These are phyloP conservation scores for Fusarium sp. DNA, from an alignment of 2,329 filamentous ascomycete species.

Conservation along the genomic window DNA sequence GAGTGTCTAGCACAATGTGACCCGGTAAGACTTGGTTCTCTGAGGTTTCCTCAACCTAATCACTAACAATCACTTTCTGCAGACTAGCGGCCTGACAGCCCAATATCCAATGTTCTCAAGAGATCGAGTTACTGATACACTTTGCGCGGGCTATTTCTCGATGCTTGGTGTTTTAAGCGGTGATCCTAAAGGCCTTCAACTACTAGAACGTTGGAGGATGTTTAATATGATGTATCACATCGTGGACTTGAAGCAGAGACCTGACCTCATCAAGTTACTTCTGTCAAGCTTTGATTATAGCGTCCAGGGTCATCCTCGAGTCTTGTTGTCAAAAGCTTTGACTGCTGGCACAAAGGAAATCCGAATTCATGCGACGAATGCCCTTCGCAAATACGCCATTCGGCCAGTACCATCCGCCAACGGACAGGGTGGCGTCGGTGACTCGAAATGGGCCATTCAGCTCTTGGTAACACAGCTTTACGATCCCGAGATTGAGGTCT, in stretches of 20 bases:
- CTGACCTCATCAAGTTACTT: constrained; percentile 89
- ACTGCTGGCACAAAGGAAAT: constrained; percentile 93
- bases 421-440: constrained; percentile 59
- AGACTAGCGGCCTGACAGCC: constrained; percentile 80
- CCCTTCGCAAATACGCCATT: constrained; percentile 87
- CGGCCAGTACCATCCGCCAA: constrained; percentile 54
- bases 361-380: constrained; percentile 87
- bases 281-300: constrained; percentile 94
- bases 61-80: constrained; percentile 25
- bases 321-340: constrained; percentile 92
- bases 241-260: constrained; percentile 87
- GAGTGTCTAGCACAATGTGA: constrained; percentile 97
- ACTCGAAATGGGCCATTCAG: constrained; percentile 96
- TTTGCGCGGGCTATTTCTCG: constrained; percentile 93
- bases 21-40: constrained; percentile 66
- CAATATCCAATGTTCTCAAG: constrained; percentile 89
- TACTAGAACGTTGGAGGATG: constrained; percentile 96
- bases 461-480: constrained; percentile 98
- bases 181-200: constrained; percentile 83
- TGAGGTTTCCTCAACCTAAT: constrained; percentile 14
- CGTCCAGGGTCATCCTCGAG: constrained; percentile 86
- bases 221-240: constrained; percentile 99
- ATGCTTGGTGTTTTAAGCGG: constrained; percentile 90
- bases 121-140: constrained; percentile 84
- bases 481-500: constrained; percentile 96